Base-by-base conservation (phyloP, 2,329 filamentous ascomycete species). In the Dactylella cylindrospora region DNA sequence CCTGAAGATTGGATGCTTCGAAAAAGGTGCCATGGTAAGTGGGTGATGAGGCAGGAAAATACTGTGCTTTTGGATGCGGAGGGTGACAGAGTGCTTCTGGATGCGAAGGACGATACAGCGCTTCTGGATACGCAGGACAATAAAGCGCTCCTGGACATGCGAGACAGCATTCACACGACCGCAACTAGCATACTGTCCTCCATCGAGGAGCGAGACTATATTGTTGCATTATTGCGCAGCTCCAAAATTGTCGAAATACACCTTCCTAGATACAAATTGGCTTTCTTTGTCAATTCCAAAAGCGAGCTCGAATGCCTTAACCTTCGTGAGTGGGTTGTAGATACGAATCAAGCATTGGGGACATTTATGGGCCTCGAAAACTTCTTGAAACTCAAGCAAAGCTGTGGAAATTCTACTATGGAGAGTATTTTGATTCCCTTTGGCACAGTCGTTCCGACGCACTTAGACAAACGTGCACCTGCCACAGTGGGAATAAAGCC, bases 261-360 rank as follows among this genome's bases (percentile, higher is more conserved):
- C 1, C 52, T 83, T 0, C 78, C 79, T 0, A 71, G 76, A 2
- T 69, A 80, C 0, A 73, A 75, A 3, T 69, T 83, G 0, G 71
- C 73, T 0, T 84, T 84, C 7, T 45, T 39, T 3, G 45, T 79
- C 0, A 61, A 66, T 0, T 5, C 46, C 1, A 68, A 70, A 0
- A 64, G 67, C 0, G 41, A 64, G 0, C 31, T 82, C 0, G 52
- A 67, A 12, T 81, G 76, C 0, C 74, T 73, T 4, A 75, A 82
- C 52, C 79, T 77, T 53, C 72, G 74, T 0, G 77, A 75, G 1
- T 79, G 80, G 76, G 64, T 66, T 0, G 66, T 84, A 1, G 78
- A 81, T 62, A 10, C 55, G 0, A 22, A 72, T 5, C 80, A 82
- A 64, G 66, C 67, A 0, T 67, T 81, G 1, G 76, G 73, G 0